Conservation (phyloP, 129 eudicot species). For the Chrysanthemum lavandulifolium region DNA sequence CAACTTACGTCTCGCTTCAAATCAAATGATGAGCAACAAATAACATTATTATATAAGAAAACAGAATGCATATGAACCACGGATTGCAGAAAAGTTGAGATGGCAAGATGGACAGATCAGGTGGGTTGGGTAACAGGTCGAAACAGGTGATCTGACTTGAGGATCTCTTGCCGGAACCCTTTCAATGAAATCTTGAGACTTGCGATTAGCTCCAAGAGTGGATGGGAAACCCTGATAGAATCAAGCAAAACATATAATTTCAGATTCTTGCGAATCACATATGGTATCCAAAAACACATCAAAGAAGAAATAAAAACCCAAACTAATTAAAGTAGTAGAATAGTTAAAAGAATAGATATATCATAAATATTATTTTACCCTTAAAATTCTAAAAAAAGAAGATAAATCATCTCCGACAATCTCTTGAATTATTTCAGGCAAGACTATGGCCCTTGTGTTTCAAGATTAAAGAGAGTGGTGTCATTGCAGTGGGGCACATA, state of each 20-base stretch:
- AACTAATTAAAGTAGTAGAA: not conserved
- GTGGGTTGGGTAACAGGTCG: no score
- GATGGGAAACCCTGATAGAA: constrained; percentile 82
- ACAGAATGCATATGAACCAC: not conserved
- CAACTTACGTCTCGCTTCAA: constrained; percentile 97
- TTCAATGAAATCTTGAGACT: constrained; percentile 81
- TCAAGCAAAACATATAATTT: constrained; percentile 12
- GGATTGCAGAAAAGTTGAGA: not conserved
- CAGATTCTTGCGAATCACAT: no score
- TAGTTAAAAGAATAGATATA: not conserved
- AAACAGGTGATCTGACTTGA: constrained; percentile 59
- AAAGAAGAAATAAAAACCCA: not conserved
- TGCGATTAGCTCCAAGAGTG: constrained; percentile 90
- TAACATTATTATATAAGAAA: constrained; percentile 29
- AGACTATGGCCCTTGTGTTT: no score
- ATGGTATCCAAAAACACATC: not conserved
- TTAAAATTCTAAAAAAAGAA: no score
- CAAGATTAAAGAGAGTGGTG: no score
- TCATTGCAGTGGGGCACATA: no score
- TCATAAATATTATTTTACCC: no score
- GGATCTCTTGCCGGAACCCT: constrained; percentile 88
- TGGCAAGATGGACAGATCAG: no score
- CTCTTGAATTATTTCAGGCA: no score
- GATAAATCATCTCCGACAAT: no score
- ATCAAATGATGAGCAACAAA: constrained; percentile 41